Evolutionary conservation across 257 asterid genomes (phyloP).

Genomic region (Solanum commersonii): DNA sequence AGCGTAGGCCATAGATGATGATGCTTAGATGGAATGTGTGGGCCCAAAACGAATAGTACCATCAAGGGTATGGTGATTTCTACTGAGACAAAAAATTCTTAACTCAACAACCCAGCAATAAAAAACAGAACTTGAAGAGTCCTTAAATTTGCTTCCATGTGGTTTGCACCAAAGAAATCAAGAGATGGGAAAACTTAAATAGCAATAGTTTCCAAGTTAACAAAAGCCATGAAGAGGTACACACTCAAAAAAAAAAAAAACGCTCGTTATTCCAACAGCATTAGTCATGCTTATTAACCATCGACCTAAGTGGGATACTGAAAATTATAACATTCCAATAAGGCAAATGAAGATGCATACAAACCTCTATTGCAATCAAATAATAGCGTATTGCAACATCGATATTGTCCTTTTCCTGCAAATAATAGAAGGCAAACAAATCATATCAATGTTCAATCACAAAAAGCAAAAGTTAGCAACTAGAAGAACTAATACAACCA

Average conservation of each 20-base stretch:
- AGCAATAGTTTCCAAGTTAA: background rate
- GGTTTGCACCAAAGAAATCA: background rate
- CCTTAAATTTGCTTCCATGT: background rate
- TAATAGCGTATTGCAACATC: conserved; percentile 93
- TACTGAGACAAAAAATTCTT: background rate
- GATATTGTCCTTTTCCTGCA: conserved; percentile 93
- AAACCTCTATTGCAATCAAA: conserved; percentile 93
- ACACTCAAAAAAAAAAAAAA: background rate
- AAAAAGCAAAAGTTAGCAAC: conserved; percentile 5
- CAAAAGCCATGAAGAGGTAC: background rate
- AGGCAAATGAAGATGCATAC: conserved; percentile 9
- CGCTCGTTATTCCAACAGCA: background rate
- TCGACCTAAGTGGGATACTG: background rate
- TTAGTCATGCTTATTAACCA: background rate
- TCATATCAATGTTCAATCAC: background rate
- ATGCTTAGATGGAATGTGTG: background rate
- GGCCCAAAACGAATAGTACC: background rate
- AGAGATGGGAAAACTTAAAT: background rate
- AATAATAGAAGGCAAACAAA: conserved; percentile 3
- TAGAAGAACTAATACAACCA: background rate
- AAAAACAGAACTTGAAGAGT: background rate
- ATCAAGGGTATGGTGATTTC: background rate
- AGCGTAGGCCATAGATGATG: background rate
- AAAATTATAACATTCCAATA: background rate
- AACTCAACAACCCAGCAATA: background rate